These are phyloP conservation scores for Beauveria sp. DNA, from an alignment of 2,329 filamentous ascomycete species.

Conservation along the genomic window DNA sequence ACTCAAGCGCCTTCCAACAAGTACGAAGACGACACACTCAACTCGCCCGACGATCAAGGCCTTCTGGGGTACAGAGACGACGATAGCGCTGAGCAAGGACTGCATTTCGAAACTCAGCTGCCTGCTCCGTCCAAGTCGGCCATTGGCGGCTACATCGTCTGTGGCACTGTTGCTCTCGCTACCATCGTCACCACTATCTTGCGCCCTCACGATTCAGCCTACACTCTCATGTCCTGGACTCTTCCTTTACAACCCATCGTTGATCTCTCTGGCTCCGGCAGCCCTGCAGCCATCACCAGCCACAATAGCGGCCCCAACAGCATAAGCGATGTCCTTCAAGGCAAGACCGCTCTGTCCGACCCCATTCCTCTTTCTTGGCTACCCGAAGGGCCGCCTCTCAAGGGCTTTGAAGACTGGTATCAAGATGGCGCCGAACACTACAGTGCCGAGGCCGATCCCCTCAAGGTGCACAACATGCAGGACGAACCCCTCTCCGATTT, in stretches of 20 bases:
- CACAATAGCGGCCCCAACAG: slow-evolving; percentile 19
- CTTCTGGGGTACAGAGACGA: slow-evolving; percentile 1
- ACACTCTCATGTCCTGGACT: slow-evolving; percentile 30
- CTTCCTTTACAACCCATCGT: slow-evolving; percentile 25
- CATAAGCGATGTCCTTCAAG: slow-evolving; percentile 21
- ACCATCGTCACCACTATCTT: slow-evolving; percentile 19
- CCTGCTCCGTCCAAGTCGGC: slow-evolving; percentile 14
- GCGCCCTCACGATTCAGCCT: slow-evolving; percentile 25
- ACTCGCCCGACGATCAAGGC: neutral
- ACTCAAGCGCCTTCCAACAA: neutral
- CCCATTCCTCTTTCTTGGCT: slow-evolving; percentile 20
- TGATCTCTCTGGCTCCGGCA: slow-evolving; percentile 23
- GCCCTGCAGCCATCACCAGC: slow-evolving; percentile 21
- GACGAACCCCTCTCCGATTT: slow-evolving; percentile 23
- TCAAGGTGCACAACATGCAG: slow-evolving; percentile 32
- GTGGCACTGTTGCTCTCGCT: slow-evolving; percentile 13
- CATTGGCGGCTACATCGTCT: slow-evolving; percentile 9
- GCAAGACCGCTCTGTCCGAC: slow-evolving; percentile 19
- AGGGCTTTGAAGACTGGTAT: slow-evolving; percentile 24
- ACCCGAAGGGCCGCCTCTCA: slow-evolving; percentile 14
- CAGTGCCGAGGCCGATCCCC: slow-evolving; percentile 27
- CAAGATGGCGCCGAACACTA: slow-evolving; percentile 22
- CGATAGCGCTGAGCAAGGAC: slow-evolving; percentile 6
- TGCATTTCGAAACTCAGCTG: slow-evolving; percentile 12
- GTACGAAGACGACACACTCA: slow-evolving; percentile 6